Evolutionary conservation across 352 stramenopile species (phyloP).

Genomic region (Globisporangium spinosum): DNA sequence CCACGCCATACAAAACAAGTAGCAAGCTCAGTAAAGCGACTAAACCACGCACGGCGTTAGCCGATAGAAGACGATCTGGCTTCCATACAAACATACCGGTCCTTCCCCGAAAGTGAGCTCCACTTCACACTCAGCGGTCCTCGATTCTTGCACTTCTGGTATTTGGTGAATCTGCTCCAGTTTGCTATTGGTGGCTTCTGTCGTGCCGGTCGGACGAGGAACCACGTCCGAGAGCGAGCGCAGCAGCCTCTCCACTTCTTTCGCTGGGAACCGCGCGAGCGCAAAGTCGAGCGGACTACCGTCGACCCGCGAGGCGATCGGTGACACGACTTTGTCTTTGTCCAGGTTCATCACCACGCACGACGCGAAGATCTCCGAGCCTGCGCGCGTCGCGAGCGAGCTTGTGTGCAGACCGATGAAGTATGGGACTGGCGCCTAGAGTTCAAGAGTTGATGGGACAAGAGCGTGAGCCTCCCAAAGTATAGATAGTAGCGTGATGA

Average conservation of each 20-base stretch:
- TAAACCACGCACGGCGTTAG: no score
- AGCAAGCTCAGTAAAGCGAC: no score
- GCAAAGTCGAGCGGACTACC: constrained; percentile 51
- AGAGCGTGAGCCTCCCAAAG: not conserved
- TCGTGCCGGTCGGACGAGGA: constrained; percentile 31
- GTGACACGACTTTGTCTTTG: constrained; percentile 79
- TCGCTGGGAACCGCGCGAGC: constrained; percentile 40
- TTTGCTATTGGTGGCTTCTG: not conserved
- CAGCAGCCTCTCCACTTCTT: constrained; percentile 43
- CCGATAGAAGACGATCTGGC: not conserved
- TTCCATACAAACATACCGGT: constrained; percentile 35
- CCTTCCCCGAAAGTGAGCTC: constrained; percentile 68
- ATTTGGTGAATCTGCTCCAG: not conserved
- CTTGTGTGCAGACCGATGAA: constrained; percentile 85
- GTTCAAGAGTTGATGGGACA: not conserved
- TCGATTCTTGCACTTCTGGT: not conserved
- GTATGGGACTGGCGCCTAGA: constrained; percentile 75
- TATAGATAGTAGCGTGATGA: not conserved
- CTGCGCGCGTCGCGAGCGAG: constrained; percentile 65
- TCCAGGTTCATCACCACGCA: constrained; percentile 84
- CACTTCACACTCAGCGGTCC: constrained; percentile 34
- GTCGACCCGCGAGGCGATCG: constrained; percentile 54
- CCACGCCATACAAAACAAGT: not conserved
- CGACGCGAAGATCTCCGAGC: constrained; percentile 70
- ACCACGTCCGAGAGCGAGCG: constrained; percentile 34